A percentile compares a stretch with the other conserved stretches of the same genome.
Conservation (phyloP, 164 flowering plant species). For the Cinnamomum chago region DNA sequence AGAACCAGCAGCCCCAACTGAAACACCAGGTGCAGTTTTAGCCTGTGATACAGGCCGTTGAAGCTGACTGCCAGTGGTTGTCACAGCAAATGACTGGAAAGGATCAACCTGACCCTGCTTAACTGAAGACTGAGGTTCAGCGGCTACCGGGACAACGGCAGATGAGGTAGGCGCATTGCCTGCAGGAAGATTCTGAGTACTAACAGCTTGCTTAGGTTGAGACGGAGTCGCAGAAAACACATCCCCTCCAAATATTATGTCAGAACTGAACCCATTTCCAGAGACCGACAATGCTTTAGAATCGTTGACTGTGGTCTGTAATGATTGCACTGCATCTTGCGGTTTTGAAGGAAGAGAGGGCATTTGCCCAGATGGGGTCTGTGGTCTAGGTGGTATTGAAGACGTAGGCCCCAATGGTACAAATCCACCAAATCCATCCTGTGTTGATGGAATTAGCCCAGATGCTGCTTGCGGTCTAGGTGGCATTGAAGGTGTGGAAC, state of each 20-base stretch:
- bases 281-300: constrained; percentile 39
- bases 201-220: constrained; percentile 37
- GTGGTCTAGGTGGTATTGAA: constrained; percentile 24
- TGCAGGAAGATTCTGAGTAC: constrained; percentile 29
- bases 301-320: constrained; percentile 39
- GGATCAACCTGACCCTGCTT: constrained; percentile 55
- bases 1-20: constrained; percentile 43
- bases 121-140: constrained; percentile 41
- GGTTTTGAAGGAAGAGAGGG: constrained; percentile 36
- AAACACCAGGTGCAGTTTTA: constrained; percentile 35
- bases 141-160: constrained; percentile 36
- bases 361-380: constrained; percentile 17
- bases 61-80: constrained; percentile 37
- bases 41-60: constrained; percentile 32
- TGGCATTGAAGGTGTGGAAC: constrained; percentile 24
- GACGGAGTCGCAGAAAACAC: constrained; percentile 50
- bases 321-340: constrained; percentile 22
- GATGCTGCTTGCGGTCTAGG: constrained; percentile 22
- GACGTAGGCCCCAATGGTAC: constrained; percentile 15
- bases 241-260: constrained; percentile 60
- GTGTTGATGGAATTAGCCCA: neutral
- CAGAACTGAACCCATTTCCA: constrained; percentile 67
- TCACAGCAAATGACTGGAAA: constrained; percentile 43
- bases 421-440: constrained; percentile 5
- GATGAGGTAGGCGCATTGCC: constrained; percentile 39